These are phyloP conservation scores for Mycena capillaripes DNA, from an alignment of 768 basidiomycete genomes.

Conservation along the genomic window DNA sequence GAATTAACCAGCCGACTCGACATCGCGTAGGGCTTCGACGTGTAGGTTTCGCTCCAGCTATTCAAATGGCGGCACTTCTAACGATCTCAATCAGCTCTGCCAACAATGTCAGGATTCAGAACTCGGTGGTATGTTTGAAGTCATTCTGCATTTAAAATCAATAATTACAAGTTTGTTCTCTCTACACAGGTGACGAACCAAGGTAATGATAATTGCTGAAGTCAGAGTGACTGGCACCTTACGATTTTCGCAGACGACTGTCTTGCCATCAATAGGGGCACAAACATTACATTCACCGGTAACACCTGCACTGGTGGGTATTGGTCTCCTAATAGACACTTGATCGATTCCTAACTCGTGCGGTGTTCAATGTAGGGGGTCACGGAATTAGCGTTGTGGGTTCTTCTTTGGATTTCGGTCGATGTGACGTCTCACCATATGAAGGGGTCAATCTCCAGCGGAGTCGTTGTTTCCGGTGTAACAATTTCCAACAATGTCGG, in stretches of 20 bases:
- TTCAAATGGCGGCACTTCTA: background rate
- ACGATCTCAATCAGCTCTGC: conserved; percentile 18
- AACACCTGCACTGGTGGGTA: conserved; percentile 34
- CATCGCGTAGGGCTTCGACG: conserved; percentile 17
- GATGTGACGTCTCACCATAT: background rate
- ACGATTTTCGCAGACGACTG: conserved; percentile 42
- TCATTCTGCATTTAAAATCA: background rate
- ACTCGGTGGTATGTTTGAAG: conserved; percentile 16
- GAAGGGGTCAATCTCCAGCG: conserved; percentile 33
- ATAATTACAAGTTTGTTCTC: no score
- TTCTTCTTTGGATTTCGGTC: background rate
- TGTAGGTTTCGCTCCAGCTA: background rate
- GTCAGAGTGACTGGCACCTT: no score
- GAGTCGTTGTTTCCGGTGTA: conserved; percentile 22
- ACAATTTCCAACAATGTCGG: conserved; percentile 37
- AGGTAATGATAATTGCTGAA: conserved; percentile 19
- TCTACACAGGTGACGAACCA: conserved; percentile 32
- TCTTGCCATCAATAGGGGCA: conserved; percentile 38
- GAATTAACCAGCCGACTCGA: background rate
- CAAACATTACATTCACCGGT: conserved; percentile 36
- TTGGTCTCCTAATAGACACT: no score
- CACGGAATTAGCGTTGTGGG: conserved; percentile 34
- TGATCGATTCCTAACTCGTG: no score
- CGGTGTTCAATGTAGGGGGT: background rate
- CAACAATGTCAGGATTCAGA: conserved; percentile 34